A percentile compares a stretch with the other conserved stretches of the same genome.
Evolutionary conservation across 257 asterid genomes (phyloP).

Genomic region (Ligustrum vulgare): DNA sequence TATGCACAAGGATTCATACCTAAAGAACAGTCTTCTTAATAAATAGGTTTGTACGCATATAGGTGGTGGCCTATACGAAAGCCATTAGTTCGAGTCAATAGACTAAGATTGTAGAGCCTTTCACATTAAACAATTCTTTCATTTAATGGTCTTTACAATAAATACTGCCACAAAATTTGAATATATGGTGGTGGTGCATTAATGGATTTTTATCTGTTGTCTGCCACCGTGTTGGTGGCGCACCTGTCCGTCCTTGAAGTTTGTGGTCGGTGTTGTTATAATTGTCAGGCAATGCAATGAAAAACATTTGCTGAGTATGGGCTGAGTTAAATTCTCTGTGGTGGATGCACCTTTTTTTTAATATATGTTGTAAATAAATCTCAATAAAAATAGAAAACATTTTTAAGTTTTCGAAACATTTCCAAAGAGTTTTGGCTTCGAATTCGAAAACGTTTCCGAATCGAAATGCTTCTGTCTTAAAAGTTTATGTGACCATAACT

Average conservation of each 20-base stretch:
- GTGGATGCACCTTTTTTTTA: too few relatives aligned
- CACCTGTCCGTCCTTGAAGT: conserved; percentile 1
- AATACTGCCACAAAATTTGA: not conserved
- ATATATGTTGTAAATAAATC: too few relatives aligned
- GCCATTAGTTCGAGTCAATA: not conserved
- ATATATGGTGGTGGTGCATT: not conserved
- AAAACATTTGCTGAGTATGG: conserved; percentile 13
- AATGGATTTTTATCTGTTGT: not conserved
- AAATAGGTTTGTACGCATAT: too few relatives aligned
- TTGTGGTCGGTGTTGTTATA: conserved; percentile 17
- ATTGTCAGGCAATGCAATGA: conserved; percentile 11
- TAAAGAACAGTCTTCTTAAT: too few relatives aligned
- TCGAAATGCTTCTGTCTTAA: too few relatives aligned
- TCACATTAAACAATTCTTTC: not conserved
- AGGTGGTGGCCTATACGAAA: not conserved
- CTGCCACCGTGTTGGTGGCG: conserved; percentile 3
- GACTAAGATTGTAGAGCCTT: too few relatives aligned
- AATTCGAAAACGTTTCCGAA: too few relatives aligned
- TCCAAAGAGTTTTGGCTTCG: too few relatives aligned
- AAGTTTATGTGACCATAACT: not conserved
- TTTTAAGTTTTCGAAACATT: too few relatives aligned
- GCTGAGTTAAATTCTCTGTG: conserved; percentile 2
- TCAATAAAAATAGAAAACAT: too few relatives aligned
- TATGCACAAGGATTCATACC: too few relatives aligned
- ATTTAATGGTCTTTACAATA: not conserved